Percentiles rank a stretch among this genome's conserved stretches.
phyloP scores from a whole-genome alignment of 23 red algal species.

The Gracilaria domingensis region DNA sequence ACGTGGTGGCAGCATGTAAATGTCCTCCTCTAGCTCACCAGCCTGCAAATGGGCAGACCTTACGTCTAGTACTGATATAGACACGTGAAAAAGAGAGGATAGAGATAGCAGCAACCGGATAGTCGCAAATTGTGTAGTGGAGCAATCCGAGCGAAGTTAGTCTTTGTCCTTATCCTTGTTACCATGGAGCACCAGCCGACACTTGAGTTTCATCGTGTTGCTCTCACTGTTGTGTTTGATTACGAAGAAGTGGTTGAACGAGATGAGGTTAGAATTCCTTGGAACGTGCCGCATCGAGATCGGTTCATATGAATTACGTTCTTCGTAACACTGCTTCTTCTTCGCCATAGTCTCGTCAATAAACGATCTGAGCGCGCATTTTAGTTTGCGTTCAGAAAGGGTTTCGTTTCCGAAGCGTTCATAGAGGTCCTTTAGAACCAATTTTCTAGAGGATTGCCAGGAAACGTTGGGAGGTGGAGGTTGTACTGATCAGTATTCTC shows the following conservation, averaged over 20 bases:
- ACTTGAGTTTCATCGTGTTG: neutral
- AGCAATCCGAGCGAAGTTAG: conserved; percentile 2
- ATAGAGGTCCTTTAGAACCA: neutral
- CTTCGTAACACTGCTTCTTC: neutral
- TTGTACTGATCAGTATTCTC: too few relatives aligned
- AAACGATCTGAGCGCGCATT: neutral
- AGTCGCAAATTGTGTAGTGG: conserved; percentile 9
- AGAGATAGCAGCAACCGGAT: conserved; percentile 23
- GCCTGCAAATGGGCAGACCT: conserved; percentile 17
- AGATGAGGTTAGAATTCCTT: neutral
- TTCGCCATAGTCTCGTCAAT: neutral
- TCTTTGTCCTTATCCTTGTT: conserved; percentile 41
- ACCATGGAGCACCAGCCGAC: neutral
- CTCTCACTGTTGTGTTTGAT: conserved; percentile 15
- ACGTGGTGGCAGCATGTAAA: neutral
- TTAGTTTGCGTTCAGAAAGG: neutral
- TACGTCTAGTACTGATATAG: conserved; percentile 18
- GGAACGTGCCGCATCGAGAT: neutral
- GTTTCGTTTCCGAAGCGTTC: neutral
- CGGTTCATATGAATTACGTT: neutral
- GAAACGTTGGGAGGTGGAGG: neutral
- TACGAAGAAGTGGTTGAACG: conserved; percentile 16
- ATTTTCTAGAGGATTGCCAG: neutral
- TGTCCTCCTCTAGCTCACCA: neutral
- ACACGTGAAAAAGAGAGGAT: neutral